Conservation (phyloP, 2,329 filamentous ascomycete species). For the Hymenoscyphus infarciens region DNA sequence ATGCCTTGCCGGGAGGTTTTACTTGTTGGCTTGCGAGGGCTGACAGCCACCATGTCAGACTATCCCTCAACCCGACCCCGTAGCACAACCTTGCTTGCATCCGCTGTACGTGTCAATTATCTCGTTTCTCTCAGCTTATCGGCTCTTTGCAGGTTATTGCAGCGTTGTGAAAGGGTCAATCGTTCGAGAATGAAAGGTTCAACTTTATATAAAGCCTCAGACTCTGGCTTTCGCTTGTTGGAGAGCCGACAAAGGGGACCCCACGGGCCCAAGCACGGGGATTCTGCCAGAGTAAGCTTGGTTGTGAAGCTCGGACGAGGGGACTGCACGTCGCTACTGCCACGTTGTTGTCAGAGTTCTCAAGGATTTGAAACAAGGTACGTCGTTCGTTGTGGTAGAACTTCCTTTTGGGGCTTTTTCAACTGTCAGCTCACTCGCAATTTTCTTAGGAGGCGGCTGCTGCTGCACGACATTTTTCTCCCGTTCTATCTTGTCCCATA, state of each 20-base stretch:
- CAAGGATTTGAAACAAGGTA: neutral
- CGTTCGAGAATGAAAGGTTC: neutral
- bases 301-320: neutral
- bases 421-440: neutral
- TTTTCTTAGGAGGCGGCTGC: neutral
- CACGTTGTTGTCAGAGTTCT: neutral
- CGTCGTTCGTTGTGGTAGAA: neutral
- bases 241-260: neutral
- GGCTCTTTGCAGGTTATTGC: neutral
- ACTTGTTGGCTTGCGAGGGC: neutral
- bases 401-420: neutral
- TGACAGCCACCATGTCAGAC: conserved; percentile 2
- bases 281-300: neutral
- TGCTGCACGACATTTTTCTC: neutral
- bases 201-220: conserved; percentile 1
- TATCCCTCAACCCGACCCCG: neutral
- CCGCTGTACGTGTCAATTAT: neutral
- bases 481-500: neutral
- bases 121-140: neutral
- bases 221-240: neutral
- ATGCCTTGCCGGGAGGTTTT: neutral
- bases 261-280: neutral
- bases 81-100: neutral
- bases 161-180: neutral
- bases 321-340: neutral